Evolutionary conservation across 1,139 yeast species (phyloP).

Genomic region (Blastobotrys apis): DNA sequence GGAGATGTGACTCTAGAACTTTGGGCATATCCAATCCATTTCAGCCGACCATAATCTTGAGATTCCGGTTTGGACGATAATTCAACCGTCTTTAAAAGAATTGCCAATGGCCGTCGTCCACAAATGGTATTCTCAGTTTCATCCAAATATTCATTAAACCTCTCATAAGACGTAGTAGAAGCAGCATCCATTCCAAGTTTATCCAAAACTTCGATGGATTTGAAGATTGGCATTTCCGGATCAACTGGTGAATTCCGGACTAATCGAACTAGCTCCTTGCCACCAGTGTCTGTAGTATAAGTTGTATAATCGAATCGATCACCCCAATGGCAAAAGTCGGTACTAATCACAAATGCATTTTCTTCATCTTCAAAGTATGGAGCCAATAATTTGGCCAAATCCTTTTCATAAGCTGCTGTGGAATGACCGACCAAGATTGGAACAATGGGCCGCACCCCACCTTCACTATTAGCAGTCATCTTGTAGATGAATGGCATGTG

Average conservation of each 20-base stretch:
- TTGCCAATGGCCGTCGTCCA: slow-evolving; percentile 79
- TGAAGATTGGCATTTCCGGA: slow-evolving; percentile 48
- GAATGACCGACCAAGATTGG: slow-evolving; percentile 80
- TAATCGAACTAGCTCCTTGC: slow-evolving; percentile 15
- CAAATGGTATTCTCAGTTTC: slow-evolving; percentile 85
- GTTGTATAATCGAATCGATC: slow-evolving; percentile 65
- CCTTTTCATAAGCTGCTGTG: slow-evolving; percentile 42
- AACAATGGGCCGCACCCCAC: slow-evolving; percentile 46
- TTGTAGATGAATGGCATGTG: slow-evolving; percentile 74
- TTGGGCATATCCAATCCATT: slow-evolving; percentile 83
- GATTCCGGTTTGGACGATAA: slow-evolving; percentile 22
- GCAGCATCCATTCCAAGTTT: slow-evolving; percentile 64
- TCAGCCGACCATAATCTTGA: slow-evolving; percentile 37
- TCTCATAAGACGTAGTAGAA: slow-evolving; percentile 46
- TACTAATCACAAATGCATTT: slow-evolving; percentile 73
- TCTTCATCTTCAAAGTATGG: slow-evolving; percentile 53
- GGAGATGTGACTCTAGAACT: slow-evolving; percentile 52
- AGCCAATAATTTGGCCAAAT: slow-evolving; percentile 47
- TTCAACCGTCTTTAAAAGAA: slow-evolving; percentile 55
- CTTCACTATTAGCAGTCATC: slow-evolving; percentile 34
- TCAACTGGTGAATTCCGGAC: slow-evolving; percentile 17
- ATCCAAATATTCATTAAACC: slow-evolving; percentile 66
- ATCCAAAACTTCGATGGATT: slow-evolving; percentile 72
- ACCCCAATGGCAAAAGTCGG: slow-evolving; percentile 98
- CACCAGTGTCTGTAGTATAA: slow-evolving; percentile 40